Evolutionary conservation across 441 rosid genomes (phyloP).

Genomic region (Omphalea diandra): DNA sequence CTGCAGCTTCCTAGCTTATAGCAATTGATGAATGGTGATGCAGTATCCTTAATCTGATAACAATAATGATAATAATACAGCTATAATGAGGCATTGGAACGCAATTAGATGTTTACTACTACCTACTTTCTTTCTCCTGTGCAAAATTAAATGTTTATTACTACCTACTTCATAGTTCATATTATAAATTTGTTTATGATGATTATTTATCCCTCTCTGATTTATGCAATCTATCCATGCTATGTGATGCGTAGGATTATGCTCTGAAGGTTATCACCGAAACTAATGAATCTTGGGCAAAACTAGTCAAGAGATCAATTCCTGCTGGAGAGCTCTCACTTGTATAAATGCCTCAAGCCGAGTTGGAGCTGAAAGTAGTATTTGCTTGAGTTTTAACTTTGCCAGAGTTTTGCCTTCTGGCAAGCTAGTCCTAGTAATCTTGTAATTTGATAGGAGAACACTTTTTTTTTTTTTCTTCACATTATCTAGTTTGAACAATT

Average conservation of each 20-base stretch:
- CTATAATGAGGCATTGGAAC: too few relatives aligned
- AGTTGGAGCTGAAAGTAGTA: constrained; percentile 3
- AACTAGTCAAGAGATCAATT: constrained; percentile 77
- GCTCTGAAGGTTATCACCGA: constrained; percentile 80
- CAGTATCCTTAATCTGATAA: too few relatives aligned
- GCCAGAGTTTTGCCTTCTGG: constrained; percentile 14
- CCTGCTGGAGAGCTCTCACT: constrained; percentile 75
- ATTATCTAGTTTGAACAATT: constrained; percentile 9
- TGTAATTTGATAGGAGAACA: constrained; percentile 6
- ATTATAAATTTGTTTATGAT: too few relatives aligned
- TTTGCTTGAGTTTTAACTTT: not conserved
- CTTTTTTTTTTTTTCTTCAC: constrained; percentile 1
- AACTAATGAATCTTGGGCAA: constrained; percentile 88
- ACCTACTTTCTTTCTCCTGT: not conserved
- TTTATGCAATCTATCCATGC: not conserved
- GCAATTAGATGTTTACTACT: too few relatives aligned
- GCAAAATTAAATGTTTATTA: not conserved
- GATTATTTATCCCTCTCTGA: not conserved
- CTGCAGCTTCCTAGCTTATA: not conserved
- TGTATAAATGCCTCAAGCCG: constrained; percentile 23
- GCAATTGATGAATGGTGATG: not conserved
- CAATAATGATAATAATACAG: too few relatives aligned
- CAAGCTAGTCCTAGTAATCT: constrained; percentile 4
- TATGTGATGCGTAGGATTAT: constrained; percentile 54
- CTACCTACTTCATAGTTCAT: too few relatives aligned